These are phyloP conservation scores for Zasmidium angulare DNA, from an alignment of 2,329 filamentous ascomycete species.

Conservation along the genomic window DNA sequence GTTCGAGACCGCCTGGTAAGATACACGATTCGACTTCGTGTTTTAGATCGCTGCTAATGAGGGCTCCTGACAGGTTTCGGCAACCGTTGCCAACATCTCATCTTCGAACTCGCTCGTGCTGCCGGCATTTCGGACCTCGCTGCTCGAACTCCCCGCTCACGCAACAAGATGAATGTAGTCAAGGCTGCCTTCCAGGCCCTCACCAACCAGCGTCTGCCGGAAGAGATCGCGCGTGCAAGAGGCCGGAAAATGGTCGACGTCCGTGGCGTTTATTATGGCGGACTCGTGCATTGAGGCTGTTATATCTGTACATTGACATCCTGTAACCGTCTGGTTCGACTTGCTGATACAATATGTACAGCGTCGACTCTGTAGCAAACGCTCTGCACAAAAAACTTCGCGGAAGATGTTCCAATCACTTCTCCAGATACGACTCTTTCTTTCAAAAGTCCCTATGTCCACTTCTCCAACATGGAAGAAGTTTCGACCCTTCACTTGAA, in stretches of 20 bases:
- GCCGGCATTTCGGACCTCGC: constrained; percentile 85
- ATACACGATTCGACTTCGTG: too few relatives aligned
- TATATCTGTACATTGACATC: background rate
- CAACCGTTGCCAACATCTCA: constrained; percentile 83
- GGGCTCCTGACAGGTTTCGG: constrained; percentile 70
- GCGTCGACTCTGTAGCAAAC: too few relatives aligned
- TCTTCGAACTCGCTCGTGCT: constrained; percentile 90
- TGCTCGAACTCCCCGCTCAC: constrained; percentile 76
- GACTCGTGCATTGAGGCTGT: constrained; percentile 59
- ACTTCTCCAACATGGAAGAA: too few relatives aligned
- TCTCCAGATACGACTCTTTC: too few relatives aligned
- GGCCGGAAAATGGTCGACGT: constrained; percentile 97
- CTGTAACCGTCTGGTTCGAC: too few relatives aligned
- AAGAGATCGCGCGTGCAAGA: constrained; percentile 82
- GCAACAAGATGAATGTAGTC: constrained; percentile 97
- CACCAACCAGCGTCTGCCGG: constrained; percentile 78
- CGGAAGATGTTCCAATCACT: too few relatives aligned
- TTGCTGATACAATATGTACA: too few relatives aligned
- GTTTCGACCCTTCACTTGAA: too few relatives aligned
- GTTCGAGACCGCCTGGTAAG: constrained; percentile 82
- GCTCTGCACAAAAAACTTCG: too few relatives aligned
- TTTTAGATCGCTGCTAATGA: constrained; percentile 1
- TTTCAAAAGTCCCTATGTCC: too few relatives aligned
- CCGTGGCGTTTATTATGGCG: constrained; percentile 94
- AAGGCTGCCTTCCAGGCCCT: constrained; percentile 87